phyloP scores from a whole-genome alignment of 176 grass and related monocot genomes.

The Cenchrus americanus region DNA sequence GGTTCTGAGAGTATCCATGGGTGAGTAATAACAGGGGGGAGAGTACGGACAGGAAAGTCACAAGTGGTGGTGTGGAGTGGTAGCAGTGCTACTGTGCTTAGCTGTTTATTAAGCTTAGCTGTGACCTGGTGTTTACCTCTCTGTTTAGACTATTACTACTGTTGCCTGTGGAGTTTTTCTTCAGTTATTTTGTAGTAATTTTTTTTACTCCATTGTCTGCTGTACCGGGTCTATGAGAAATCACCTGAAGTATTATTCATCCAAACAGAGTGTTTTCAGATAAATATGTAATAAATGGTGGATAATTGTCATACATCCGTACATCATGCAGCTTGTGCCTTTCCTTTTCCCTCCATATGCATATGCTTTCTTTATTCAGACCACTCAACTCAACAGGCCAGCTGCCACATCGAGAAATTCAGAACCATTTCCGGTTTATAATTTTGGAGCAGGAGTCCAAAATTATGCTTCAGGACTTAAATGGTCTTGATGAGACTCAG shows the following conservation, averaged over 20 bases:
- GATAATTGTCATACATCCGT: not conserved
- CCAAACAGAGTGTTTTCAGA: not conserved
- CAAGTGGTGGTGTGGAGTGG: conserved; percentile 41
- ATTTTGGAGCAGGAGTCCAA: too few species aligned
- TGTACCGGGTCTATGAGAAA: too few species aligned
- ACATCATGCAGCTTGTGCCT: not conserved
- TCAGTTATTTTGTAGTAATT: not conserved
- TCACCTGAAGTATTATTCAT: not conserved
- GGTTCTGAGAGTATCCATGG: too few species aligned
- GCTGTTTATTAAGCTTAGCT: conserved; percentile 28
- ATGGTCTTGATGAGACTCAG: too few species aligned
- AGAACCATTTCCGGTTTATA: not conserved
- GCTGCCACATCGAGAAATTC: not conserved
- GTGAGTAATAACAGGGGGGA: conserved; percentile 40
- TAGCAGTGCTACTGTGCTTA: conserved; percentile 21
- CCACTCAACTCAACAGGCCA: conserved; percentile 41
- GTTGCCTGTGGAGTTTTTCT: not conserved
- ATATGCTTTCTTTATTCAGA: conserved; percentile 39
- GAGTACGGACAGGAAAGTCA: conserved; percentile 54
- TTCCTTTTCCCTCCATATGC: not conserved
- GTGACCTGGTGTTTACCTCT: conserved; percentile 14
- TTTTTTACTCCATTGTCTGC: not conserved
- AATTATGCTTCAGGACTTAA: too few species aligned
- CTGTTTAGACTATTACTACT: conserved; percentile 15
- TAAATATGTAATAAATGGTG: not conserved